Evolutionary conservation across 2,329 filamentous ascomycete species (phyloP).

Genomic region (Talaromyces sp.): DNA sequence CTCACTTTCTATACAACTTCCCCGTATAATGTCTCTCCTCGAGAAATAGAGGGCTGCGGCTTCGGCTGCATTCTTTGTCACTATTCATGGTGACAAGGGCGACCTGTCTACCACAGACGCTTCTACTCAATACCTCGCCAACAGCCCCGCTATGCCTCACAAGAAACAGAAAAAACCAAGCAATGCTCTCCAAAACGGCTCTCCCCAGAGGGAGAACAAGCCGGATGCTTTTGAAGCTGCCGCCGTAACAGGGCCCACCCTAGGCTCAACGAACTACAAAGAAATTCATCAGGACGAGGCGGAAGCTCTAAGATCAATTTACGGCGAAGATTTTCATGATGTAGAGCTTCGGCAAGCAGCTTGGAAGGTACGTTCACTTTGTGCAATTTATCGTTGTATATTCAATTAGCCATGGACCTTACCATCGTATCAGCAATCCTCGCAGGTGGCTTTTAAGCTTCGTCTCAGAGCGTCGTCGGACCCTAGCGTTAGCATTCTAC

Average conservation of each 20-base stretch:
- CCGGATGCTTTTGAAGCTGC: slow-evolving; percentile 28
- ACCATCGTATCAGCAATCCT: slow-evolving; percentile 60
- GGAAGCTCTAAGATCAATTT: slow-evolving; percentile 80
- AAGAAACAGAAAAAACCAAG: slow-evolving; percentile 43
- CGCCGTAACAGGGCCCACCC: slow-evolving; percentile 31
- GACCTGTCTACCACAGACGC: slow-evolving; percentile 24
- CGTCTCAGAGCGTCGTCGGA: slow-evolving; percentile 71
- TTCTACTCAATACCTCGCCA: slow-evolving; percentile 27
- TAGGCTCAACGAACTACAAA: slow-evolving; percentile 62
- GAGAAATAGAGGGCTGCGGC: slow-evolving; percentile 42
- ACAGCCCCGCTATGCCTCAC: slow-evolving; percentile 43
- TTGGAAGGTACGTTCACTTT: slow-evolving; percentile 67
- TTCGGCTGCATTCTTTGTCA: slow-evolving; percentile 43
- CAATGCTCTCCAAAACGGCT: slow-evolving; percentile 32
- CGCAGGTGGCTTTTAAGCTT: slow-evolving; percentile 76
- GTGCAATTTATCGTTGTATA: neutral
- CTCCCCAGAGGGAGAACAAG: slow-evolving; percentile 38
- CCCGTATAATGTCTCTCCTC: slow-evolving; percentile 27
- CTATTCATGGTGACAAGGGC: slow-evolving; percentile 28
- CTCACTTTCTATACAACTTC: slow-evolving; percentile 3
- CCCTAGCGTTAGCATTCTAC: slow-evolving; percentile 64
- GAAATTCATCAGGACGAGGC: slow-evolving; percentile 87
- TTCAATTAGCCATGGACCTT: neutral
- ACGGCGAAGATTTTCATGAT: slow-evolving; percentile 80
- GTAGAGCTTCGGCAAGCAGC: slow-evolving; percentile 67